Base-by-base conservation (phyloP, 225 moss, liverwort and hornwort species). In the Pseudoscleropodium purum region DNA sequence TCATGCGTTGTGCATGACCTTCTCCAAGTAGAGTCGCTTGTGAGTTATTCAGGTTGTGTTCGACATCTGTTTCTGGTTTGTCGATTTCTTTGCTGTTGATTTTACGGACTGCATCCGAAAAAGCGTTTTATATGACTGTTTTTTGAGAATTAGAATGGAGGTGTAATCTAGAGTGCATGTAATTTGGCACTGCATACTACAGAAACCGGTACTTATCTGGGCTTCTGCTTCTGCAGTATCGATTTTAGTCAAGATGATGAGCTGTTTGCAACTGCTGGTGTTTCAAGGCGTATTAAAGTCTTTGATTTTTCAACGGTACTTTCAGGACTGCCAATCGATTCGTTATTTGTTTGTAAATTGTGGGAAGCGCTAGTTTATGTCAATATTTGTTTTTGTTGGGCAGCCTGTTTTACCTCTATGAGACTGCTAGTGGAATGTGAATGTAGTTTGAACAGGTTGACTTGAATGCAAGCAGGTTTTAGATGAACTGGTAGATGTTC, bases 231-330 rank as follows among this genome's bases (percentile, higher is more conserved):
- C 86, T 87, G 92, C 97, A 98, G 98, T 90, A 99, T 99, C 81
- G 98, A 97, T 87, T 99, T 99, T 86, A 96, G 97, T 89, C 93
- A 85, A 65, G 95, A 93, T 89, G 98, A 99, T 87, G 96, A 99
- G 82, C 91, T 94, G 75, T 99, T 99, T 90, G 98, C 98, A 43
- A 99, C 96, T 59, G 98, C 98, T 60, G 98, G 98, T 73, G 98
- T 99, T 79, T 97, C 98, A 59, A 94, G 98, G 87, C 93, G 98
- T 77, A 99, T 99, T 37, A 99, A 99, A 92, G 94, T 99, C 78
- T 99, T 99, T 54, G 90, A 96, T 76, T 99, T 95, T 85, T 93
- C 95, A 18, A 95, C 95, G 89, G 98, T 99, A 95, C 87, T 69
- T 83, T 86, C 67, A 52, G 39, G 21, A 84, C 73, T 68, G 54